Evolutionary conservation across 306 rosid species (phyloP).

Genomic region (Quercus gilva): DNA sequence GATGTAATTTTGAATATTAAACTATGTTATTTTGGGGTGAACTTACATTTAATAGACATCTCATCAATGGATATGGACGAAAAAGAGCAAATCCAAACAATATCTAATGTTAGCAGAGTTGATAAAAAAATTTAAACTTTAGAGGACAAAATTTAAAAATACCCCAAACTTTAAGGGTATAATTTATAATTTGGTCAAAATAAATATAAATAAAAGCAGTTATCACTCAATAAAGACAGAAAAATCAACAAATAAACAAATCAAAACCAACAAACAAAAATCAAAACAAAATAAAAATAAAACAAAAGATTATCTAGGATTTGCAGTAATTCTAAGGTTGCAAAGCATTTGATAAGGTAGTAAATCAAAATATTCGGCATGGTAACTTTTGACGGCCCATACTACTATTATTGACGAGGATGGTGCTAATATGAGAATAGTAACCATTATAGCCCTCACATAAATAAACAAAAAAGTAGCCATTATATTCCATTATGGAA

Average conservation of each 20-base stretch:
- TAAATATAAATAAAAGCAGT: neutral
- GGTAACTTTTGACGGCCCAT: slow-evolving; percentile 25
- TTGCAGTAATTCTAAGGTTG: neutral
- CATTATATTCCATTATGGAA: neutral
- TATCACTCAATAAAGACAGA: neutral
- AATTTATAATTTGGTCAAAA: no score
- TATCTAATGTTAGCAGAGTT: no score
- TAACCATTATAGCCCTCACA: neutral
- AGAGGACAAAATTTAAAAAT: no score
- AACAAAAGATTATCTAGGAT: neutral
- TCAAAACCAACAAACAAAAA: neutral
- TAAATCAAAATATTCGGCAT: slow-evolving; percentile 9
- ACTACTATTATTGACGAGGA: neutral
- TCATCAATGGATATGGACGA: no score
- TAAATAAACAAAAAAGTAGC: no score
- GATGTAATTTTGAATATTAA: no score
- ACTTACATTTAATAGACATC: no score
- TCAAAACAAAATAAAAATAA: neutral
- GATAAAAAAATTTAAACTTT: no score
- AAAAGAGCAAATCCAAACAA: no score
- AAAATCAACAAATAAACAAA: neutral
- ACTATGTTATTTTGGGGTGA: no score
- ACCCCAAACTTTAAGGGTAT: no score
- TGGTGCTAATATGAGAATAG: neutral
- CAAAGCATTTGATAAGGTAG: neutral